Percentiles rank a stretch among this genome's conserved stretches.
These are phyloP conservation scores for Ophiostoma sp. DNA, from an alignment of 2,329 filamentous ascomycete genomes.

Conservation along the genomic window DNA sequence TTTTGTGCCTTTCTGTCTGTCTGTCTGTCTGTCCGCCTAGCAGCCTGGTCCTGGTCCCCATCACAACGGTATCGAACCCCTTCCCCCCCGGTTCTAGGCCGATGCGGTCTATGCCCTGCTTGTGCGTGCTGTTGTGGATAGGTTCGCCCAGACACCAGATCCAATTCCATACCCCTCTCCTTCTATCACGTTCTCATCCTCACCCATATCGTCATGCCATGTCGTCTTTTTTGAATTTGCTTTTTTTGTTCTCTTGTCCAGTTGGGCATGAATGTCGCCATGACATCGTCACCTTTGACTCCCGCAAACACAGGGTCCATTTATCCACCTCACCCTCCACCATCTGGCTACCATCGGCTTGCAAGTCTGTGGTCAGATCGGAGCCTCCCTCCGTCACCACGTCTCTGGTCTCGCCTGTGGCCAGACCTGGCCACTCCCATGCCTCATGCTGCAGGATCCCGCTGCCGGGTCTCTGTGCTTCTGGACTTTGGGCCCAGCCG, in stretches of 20 bases:
- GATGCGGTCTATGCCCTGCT: neutral
- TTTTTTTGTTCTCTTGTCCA: neutral
- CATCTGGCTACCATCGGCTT: neutral
- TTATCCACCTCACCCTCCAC: neutral
- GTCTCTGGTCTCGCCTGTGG: neutral
- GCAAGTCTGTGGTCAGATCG: neutral
- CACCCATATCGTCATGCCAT: conserved; percentile 21
- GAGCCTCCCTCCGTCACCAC: neutral
- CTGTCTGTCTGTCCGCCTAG: neutral
- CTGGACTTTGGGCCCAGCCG: neutral
- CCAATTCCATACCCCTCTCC: neutral
- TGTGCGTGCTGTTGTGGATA: neutral
- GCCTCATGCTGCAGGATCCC: neutral
- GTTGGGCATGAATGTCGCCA: neutral
- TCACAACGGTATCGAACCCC: neutral
- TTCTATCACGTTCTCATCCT: conserved; percentile 22
- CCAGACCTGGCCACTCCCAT: neutral
- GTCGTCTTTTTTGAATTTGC: neutral
- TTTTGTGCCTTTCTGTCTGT: neutral
- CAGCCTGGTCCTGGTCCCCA: neutral
- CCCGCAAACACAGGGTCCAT: neutral
- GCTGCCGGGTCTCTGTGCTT: conserved; percentile 1
- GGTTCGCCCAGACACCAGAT: neutral
- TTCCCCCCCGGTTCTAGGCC: conserved; percentile 3
- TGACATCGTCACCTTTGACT: neutral